Conservation (phyloP, 106 monocot species). For the Dioscorea zingiberensis region DNA sequence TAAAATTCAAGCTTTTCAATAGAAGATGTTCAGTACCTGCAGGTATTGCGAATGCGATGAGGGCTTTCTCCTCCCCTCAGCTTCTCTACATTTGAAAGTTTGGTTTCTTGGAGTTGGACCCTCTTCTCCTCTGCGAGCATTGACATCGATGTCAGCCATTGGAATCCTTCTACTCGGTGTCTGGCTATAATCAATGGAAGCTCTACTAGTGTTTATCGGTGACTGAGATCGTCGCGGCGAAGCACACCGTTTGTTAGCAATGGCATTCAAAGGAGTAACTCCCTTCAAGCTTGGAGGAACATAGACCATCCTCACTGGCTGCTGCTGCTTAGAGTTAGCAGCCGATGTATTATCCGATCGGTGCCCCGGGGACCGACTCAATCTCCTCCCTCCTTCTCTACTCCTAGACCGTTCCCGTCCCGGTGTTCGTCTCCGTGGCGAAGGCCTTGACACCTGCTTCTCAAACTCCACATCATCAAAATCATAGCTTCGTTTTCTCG, state of each 20-base stretch:
- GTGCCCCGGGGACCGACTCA: constrained; percentile 74
- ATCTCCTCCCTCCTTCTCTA: constrained; percentile 54
- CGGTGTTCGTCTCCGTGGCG: constrained; percentile 54
- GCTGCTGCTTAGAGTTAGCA: constrained; percentile 34
- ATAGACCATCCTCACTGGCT: constrained; percentile 76
- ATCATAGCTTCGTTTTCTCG: constrained; percentile 83
- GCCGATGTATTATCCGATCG: constrained; percentile 31
- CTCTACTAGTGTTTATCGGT: constrained; percentile 27
- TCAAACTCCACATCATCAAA: constrained; percentile 52
- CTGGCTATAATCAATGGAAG: constrained; percentile 35
- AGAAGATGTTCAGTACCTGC: constrained; percentile 5
- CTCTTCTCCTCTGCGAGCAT: constrained; percentile 30
- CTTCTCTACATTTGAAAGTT: too few relatives aligned
- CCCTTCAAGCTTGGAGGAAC: constrained; percentile 69
- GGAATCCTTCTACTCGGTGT: constrained; percentile 78
- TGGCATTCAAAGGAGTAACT: background rate
- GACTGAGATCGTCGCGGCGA: constrained; percentile 57
- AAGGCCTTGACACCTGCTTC: constrained; percentile 35
- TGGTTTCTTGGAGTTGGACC: constrained; percentile 1
- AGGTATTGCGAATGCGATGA: constrained; percentile 14
- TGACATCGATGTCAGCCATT: constrained; percentile 78
- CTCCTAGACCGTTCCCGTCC: constrained; percentile 68
- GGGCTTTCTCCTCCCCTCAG: constrained; percentile 4
- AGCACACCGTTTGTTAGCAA: constrained; percentile 1
- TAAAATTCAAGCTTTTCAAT: background rate